phyloP scores from a whole-genome alignment of 106 monocot species.

The Posidonia australis region DNA sequence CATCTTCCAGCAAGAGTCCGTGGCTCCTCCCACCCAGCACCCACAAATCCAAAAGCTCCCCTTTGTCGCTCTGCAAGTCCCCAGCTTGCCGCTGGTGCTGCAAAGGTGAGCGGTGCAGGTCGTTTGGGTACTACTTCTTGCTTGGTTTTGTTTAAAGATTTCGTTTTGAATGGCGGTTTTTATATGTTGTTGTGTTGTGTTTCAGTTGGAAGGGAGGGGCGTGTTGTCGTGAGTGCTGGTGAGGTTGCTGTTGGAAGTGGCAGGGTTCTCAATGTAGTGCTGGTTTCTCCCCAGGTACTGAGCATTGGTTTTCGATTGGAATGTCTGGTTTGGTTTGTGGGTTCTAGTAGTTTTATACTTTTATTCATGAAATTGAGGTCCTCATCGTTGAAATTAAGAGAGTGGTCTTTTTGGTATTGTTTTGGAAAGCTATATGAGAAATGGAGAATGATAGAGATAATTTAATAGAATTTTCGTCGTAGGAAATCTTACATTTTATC shows the following conservation, averaged over 20 bases:
- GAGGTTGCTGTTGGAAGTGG: neutral
- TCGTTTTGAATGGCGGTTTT: neutral
- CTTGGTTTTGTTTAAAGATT: neutral
- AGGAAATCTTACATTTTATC: too few species aligned
- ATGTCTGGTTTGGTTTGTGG: neutral
- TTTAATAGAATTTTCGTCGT: neutral
- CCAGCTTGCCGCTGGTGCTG: neutral
- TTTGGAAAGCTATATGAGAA: neutral
- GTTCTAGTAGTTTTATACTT: too few species aligned
- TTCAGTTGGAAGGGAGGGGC: neutral
- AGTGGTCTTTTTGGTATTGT: neutral
- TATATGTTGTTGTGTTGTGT: neutral
- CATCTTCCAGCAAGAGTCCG: neutral
- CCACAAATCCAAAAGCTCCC: too few species aligned
- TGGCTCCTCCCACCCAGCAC: too few species aligned
- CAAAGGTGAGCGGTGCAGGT: neutral
- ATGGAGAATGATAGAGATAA: neutral
- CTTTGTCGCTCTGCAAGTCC: too few species aligned
- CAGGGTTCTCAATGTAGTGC: slow-evolving; percentile 6
- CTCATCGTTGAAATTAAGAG: neutral
- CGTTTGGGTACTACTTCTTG: neutral
- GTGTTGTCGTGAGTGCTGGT: neutral
- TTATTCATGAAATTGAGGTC: too few species aligned
- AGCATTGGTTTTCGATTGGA: neutral
- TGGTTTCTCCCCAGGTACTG: slow-evolving; percentile 8